phyloP scores from a whole-genome alignment of 441 rosid genomes.

The Capsella rubella region DNA sequence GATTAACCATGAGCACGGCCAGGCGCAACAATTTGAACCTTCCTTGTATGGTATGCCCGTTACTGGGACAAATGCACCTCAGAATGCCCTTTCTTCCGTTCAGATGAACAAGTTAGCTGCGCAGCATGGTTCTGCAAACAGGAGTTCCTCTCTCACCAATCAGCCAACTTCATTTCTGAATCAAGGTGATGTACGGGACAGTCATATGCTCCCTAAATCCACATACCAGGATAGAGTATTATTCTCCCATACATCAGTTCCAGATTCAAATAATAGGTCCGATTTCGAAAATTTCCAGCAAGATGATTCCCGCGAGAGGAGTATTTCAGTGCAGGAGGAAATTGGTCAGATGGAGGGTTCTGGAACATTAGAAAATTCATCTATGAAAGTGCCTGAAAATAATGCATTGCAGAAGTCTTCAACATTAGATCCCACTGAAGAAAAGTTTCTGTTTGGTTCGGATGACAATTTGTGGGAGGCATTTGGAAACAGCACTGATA shows the following conservation, averaged over 20 bases:
- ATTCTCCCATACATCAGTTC: slow-evolving; percentile 52
- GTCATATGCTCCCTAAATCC: slow-evolving; percentile 56
- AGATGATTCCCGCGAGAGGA: slow-evolving; percentile 53
- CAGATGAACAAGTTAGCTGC: slow-evolving; percentile 58
- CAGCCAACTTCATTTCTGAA: slow-evolving; percentile 54
- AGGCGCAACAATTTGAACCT: slow-evolving; percentile 71
- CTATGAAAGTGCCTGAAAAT: slow-evolving; percentile 52
- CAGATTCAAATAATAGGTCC: slow-evolving; percentile 52
- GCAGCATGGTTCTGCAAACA: slow-evolving; percentile 58
- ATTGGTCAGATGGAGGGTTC: slow-evolving; percentile 50
- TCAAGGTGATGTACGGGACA: slow-evolving; percentile 54
- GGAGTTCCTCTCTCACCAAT: slow-evolving; percentile 57
- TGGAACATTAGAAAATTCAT: slow-evolving; percentile 53
- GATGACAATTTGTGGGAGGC: slow-evolving; percentile 88
- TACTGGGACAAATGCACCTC: slow-evolving; percentile 55
- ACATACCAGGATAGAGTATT: slow-evolving; percentile 51
- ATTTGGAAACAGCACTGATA: slow-evolving; percentile 60
- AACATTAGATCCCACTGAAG: slow-evolving; percentile 90
- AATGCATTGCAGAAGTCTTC: slow-evolving; percentile 60
- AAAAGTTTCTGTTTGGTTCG: slow-evolving; percentile 86
- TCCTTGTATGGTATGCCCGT: slow-evolving; percentile 74
- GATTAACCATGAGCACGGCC: slow-evolving; percentile 68
- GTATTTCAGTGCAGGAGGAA: slow-evolving; percentile 50
- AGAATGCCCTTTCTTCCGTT: slow-evolving; percentile 51
- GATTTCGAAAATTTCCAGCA: slow-evolving; percentile 56